These are phyloP conservation scores for Agrocybe chaxingu DNA, from an alignment of 768 basidiomycete genomes.

Conservation along the genomic window DNA sequence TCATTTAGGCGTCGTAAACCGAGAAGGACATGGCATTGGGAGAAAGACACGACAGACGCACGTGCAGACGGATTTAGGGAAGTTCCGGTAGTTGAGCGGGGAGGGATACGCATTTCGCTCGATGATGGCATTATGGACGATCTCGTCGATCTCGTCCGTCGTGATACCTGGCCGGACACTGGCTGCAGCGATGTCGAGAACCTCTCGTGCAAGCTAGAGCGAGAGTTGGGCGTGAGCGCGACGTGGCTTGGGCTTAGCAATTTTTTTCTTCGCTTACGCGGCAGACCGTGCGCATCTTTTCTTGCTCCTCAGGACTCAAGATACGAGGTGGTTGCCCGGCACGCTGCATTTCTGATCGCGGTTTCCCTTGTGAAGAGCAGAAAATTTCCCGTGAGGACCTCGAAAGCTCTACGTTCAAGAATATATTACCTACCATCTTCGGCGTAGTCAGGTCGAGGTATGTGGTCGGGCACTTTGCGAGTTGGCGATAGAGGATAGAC, in stretches of 20 bases:
- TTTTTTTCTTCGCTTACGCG: slow-evolving; percentile 46
- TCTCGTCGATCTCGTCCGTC: slow-evolving; percentile 91
- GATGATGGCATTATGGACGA: slow-evolving; percentile 90
- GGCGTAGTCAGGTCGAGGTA: slow-evolving; percentile 87
- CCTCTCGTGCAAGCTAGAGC: slow-evolving; percentile 78
- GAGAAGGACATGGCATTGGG: neutral
- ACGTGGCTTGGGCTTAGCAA: neutral
- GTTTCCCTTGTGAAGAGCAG: slow-evolving; percentile 41
- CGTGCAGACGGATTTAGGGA: slow-evolving; percentile 97
- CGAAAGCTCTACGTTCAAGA: slow-evolving; percentile 19
- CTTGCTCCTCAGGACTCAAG: slow-evolving; percentile 71
- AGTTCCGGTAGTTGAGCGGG: slow-evolving; percentile 86
- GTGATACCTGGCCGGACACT: slow-evolving; percentile 88
- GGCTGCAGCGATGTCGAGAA: slow-evolving; percentile 90
- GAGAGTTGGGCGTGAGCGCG: neutral
- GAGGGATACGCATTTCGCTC: slow-evolving; percentile 93
- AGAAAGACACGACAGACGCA: slow-evolving; percentile 36
- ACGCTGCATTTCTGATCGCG: slow-evolving; percentile 54
- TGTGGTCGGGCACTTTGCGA: slow-evolving; percentile 77
- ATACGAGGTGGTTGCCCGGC: slow-evolving; percentile 63
- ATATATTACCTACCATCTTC: slow-evolving; percentile 33
- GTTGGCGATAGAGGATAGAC: slow-evolving; percentile 84
- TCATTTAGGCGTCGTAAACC: neutral
- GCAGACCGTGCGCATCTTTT: slow-evolving; percentile 86
- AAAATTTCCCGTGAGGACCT: slow-evolving; percentile 7